Evolutionary conservation across 148 eudicot genomes (phyloP).

Genomic region (Nepenthes mirabilis): DNA sequence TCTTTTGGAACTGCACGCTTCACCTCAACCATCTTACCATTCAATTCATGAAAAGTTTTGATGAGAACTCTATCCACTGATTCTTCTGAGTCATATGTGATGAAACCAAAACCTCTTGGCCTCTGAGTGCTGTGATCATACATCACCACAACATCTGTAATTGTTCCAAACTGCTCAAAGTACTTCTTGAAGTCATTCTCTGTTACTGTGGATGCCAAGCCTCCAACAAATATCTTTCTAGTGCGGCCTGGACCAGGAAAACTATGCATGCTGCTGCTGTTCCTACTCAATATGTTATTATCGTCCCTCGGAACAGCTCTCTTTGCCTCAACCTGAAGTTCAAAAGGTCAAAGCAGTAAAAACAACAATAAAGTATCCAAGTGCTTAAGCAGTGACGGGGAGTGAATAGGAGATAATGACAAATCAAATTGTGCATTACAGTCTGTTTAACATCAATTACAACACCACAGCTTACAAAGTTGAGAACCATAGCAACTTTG

Average conservation of each 20-base stretch:
- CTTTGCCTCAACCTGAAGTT: conserved; percentile 56
- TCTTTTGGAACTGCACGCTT: conserved; percentile 66
- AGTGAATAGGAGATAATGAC: no score
- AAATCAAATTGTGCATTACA: no score
- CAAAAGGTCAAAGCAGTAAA: neutral
- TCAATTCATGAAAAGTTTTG: conserved; percentile 58
- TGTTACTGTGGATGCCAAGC: conserved; percentile 55
- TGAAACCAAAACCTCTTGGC: conserved; percentile 12
- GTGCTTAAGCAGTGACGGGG: no score
- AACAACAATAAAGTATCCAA: neutral
- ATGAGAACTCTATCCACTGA: conserved; percentile 47
- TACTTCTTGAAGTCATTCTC: conserved; percentile 10
- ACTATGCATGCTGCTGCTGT: conserved; percentile 33
- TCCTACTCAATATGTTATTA: conserved; percentile 35
- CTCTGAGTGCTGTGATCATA: conserved; percentile 66
- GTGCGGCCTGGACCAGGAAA: conserved; percentile 51
- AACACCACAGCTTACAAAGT: no score
- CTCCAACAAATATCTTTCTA: conserved; percentile 68
- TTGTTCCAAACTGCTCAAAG: conserved; percentile 58
- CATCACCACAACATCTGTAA: conserved; percentile 71
- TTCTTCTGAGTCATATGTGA: conserved; percentile 55
- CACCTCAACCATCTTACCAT: conserved; percentile 12
- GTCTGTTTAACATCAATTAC: no score
- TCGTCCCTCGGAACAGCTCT: conserved; percentile 71
- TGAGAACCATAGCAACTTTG: no score